Evolutionary conservation across 2,329 filamentous ascomycete genomes (phyloP).

Genomic region (Dichotomopilus funicola): DNA sequence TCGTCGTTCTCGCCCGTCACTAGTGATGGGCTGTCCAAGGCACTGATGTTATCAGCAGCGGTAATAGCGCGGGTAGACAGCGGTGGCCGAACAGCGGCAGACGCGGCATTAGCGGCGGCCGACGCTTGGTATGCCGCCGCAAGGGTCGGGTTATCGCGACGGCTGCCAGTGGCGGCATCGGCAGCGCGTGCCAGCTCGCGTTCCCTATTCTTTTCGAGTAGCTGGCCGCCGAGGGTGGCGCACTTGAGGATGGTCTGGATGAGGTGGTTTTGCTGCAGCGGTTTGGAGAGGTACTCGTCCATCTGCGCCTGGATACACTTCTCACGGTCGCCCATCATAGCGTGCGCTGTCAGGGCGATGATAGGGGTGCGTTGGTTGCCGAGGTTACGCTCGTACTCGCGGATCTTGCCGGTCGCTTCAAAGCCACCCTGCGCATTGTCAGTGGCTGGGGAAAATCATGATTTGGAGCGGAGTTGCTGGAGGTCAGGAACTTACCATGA

Average conservation of each 20-base stretch:
- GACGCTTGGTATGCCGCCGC: constrained; percentile 22
- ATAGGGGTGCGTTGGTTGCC: constrained; percentile 82
- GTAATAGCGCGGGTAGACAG: constrained; percentile 58
- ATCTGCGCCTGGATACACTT: constrained; percentile 98
- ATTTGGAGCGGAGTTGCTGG: background rate
- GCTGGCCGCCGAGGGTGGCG: constrained; percentile 78
- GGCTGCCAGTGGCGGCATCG: constrained; percentile 41
- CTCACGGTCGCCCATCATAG: constrained; percentile 96
- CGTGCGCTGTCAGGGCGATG: constrained; percentile 93
- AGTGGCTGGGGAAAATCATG: constrained; percentile 24
- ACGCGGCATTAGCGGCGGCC: constrained; percentile 24
- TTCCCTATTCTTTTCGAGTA: constrained; percentile 70
- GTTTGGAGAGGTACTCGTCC: constrained; percentile 98
- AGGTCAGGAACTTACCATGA: constrained; percentile 61
- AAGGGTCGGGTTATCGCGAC: constrained; percentile 27
- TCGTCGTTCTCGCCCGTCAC: constrained; percentile 56
- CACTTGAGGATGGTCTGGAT: constrained; percentile 98
- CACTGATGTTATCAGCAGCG: constrained; percentile 54
- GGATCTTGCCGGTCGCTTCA: constrained; percentile 92
- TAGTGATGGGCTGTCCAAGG: constrained; percentile 56
- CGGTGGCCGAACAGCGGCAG: constrained; percentile 39
- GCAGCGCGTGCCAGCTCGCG: constrained; percentile 48
- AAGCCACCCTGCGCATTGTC: constrained; percentile 70
- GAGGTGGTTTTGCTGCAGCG: constrained; percentile 90
- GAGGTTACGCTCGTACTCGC: constrained; percentile 83